Evolutionary conservation across 495 filamentous ascomycete species (phyloP).

Genomic region (Aspergillus haitiensis): DNA sequence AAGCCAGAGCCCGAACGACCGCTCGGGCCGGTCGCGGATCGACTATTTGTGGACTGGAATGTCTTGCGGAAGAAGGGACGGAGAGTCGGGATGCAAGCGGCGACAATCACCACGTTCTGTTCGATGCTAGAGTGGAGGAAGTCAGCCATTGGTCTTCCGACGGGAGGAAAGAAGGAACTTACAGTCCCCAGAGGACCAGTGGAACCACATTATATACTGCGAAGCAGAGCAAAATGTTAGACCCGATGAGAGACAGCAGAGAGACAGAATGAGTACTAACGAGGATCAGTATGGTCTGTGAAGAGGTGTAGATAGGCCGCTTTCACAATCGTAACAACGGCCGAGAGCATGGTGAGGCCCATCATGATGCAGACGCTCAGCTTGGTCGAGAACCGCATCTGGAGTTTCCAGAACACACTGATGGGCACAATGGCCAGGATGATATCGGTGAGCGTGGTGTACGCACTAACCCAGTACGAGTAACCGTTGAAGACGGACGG

Average conservation of each 20-base stretch:
- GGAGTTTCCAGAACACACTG: slow-evolving; percentile 28
- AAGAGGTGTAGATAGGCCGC: too few species aligned
- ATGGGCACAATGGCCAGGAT: slow-evolving; percentile 31
- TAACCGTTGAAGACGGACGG: slow-evolving; percentile 23
- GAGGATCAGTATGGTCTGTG: too few species aligned
- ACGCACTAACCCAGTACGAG: slow-evolving; percentile 29
- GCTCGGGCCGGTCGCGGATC: neutral
- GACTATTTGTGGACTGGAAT: slow-evolving; percentile 12
- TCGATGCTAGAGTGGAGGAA: slow-evolving; percentile 11
- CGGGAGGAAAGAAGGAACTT: too few species aligned
- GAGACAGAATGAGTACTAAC: too few species aligned
- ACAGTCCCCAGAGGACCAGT: too few species aligned
- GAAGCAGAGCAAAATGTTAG: too few species aligned
- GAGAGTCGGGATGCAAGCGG: slow-evolving; percentile 38
- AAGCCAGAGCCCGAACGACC: slow-evolving; percentile 7
- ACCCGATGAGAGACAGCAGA: too few species aligned
- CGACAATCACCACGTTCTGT: slow-evolving; percentile 36
- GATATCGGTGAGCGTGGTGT: slow-evolving; percentile 30
- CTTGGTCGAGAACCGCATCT: slow-evolving; percentile 27
- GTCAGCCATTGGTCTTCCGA: slow-evolving; percentile 5
- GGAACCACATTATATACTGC: too few species aligned
- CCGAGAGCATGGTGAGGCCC: slow-evolving; percentile 29
- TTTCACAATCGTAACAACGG: slow-evolving; percentile 13
- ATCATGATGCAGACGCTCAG: slow-evolving; percentile 29
- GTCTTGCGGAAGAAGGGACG: slow-evolving; percentile 31